These are phyloP conservation scores for Penicillium verrucosum DNA, from an alignment of 2,329 filamentous ascomycete species.

Conservation along the genomic window DNA sequence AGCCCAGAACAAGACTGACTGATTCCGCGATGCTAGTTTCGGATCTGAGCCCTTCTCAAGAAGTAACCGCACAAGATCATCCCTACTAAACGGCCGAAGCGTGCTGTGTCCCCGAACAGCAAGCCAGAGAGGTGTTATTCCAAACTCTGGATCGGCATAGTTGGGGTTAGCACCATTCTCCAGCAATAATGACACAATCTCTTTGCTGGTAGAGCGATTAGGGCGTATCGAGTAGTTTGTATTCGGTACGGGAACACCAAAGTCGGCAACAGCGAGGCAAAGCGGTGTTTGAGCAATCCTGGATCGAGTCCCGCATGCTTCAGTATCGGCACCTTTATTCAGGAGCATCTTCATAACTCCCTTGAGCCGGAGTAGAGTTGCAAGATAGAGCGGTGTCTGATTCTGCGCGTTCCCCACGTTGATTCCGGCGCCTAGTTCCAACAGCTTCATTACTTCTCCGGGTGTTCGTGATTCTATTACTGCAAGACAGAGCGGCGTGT, in stretches of 20 bases:
- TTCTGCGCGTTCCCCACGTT: not conserved
- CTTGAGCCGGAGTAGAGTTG: not conserved
- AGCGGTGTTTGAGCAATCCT: not conserved
- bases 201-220: not conserved
- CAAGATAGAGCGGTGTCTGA: not conserved
- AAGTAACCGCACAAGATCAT: not conserved
- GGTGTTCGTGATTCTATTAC: not conserved
- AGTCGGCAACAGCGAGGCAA: not conserved
- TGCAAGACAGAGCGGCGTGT: not conserved
- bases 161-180: not conserved
- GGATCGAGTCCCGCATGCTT: not conserved
- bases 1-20: not conserved
- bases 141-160: not conserved
- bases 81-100: not conserved
- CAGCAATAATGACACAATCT: not conserved
- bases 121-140: conserved; percentile 1
- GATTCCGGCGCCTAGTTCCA: not conserved
- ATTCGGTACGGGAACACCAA: not conserved
- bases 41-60: not conserved
- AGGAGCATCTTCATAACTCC: not conserved
- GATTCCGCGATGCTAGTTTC: not conserved
- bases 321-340: not conserved
- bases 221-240: not conserved
- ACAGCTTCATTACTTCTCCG: not conserved
- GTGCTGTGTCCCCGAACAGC: not conserved